Conservation (phyloP, 768 basidiomycete genomes). For the Agrocybe chaxingu region DNA sequence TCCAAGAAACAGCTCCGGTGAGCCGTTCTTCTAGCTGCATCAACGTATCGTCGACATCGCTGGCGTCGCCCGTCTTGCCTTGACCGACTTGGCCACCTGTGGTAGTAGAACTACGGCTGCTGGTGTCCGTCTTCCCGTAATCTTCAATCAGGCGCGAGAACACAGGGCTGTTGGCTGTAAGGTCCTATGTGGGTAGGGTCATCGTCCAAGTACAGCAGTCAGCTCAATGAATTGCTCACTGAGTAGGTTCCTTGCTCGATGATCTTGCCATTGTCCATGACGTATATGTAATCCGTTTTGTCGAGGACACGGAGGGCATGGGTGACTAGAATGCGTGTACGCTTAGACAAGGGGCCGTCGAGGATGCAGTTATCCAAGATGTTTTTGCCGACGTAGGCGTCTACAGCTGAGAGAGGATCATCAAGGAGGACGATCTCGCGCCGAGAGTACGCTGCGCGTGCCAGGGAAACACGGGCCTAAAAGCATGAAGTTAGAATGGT, state of each 20-base stretch:
- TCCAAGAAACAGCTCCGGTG: constrained; percentile 49
- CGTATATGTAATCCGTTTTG: constrained; percentile 60
- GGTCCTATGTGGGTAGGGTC: constrained; percentile 27
- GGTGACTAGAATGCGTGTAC: constrained; percentile 62
- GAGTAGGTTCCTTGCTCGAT: constrained; percentile 61
- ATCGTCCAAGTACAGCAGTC: neutral
- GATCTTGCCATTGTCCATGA: constrained; percentile 57
- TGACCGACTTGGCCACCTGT: neutral
- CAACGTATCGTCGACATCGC: constrained; percentile 21
- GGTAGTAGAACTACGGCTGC: constrained; percentile 25
- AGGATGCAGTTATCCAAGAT: constrained; percentile 63
- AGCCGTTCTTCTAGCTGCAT: constrained; percentile 59
- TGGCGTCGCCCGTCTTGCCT: neutral
- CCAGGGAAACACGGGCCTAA: constrained; percentile 72
- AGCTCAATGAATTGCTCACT: constrained; percentile 24
- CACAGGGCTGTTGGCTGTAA: constrained; percentile 38
- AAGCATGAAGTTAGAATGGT: constrained; percentile 2
- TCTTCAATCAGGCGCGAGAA: constrained; percentile 56
- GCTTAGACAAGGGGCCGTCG: constrained; percentile 44
- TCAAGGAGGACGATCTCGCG: constrained; percentile 77
- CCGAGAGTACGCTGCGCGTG: constrained; percentile 71
- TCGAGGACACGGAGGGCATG: constrained; percentile 58
- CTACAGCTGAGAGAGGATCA: constrained; percentile 79
- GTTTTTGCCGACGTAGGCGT: constrained; percentile 69
- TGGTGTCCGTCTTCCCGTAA: constrained; percentile 40